A percentile compares a stretch with the other conserved stretches of the same genome.
phyloP scores from a whole-genome alignment of 225 moss, liverwort and hornwort genomes.

The Sphagnum tenellum region DNA sequence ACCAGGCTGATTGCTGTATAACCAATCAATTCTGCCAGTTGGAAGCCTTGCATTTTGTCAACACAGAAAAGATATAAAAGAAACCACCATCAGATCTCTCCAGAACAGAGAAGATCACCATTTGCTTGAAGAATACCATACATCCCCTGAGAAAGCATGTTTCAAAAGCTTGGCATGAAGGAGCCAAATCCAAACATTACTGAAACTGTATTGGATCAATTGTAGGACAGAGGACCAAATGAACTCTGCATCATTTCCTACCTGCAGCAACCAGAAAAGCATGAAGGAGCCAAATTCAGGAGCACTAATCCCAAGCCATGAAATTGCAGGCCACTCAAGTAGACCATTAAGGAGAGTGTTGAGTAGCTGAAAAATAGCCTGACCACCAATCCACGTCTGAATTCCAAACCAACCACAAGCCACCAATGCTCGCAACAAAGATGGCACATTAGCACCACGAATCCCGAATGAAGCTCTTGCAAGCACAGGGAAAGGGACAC shows the following conservation, averaged over 20 bases:
- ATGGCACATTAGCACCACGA: conserved; percentile 79
- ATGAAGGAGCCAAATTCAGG: conserved; percentile 71
- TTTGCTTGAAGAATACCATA: too few relatives aligned
- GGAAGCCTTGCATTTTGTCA: too few relatives aligned
- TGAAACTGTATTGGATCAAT: background rate
- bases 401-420: conserved; percentile 96
- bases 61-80: too few relatives aligned
- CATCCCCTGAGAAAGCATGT: too few relatives aligned
- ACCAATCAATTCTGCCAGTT: background rate
- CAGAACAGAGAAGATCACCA: too few relatives aligned
- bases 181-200: background rate
- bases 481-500: conserved; percentile 78
- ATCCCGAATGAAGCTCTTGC: conserved; percentile 81
- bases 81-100: too few relatives aligned
- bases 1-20: background rate
- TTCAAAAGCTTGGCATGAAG: background rate
- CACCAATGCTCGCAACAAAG: conserved; percentile 71
- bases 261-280: conserved; percentile 79
- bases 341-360: background rate
- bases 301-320: conserved; percentile 63
- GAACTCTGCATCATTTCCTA: conserved; percentile 1
- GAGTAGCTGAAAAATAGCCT: conserved; percentile 32
- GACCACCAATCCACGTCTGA: conserved; percentile 95
- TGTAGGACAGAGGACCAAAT: background rate
- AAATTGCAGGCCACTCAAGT: conserved; percentile 39